Evolutionary conservation across 2,329 filamentous ascomycete genomes (phyloP).

Genomic region (Ceratocystis eucalypticola): DNA sequence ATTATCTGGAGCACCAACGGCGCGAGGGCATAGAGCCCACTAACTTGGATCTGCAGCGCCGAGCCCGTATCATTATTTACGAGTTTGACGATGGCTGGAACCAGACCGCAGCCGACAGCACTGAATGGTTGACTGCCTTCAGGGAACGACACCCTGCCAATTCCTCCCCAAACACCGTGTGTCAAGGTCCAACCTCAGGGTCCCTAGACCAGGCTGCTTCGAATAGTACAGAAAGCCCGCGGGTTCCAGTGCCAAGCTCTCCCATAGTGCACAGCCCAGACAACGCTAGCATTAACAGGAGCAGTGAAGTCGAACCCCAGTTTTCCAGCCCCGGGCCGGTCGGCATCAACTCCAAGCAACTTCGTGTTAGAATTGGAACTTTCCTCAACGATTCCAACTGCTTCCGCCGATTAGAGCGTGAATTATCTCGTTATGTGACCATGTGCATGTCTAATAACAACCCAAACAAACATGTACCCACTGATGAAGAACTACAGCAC

Average conservation of each 20-base stretch:
- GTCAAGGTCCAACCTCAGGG: background rate
- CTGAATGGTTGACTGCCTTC: constrained; percentile 41
- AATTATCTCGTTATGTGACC: constrained; percentile 40
- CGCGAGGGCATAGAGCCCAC: constrained; percentile 35
- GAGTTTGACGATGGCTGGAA: constrained; percentile 51
- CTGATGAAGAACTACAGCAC: constrained; percentile 49
- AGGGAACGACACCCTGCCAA: constrained; percentile 31
- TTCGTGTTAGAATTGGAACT: constrained; percentile 21
- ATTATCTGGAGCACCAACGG: constrained; percentile 36
- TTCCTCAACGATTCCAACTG: constrained; percentile 49
- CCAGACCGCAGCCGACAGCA: constrained; percentile 46
- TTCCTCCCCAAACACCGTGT: background rate
- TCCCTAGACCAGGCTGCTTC: background rate
- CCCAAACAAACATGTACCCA: constrained; percentile 44
- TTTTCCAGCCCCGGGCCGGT: background rate
- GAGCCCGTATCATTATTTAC: constrained; percentile 49
- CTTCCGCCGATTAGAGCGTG: constrained; percentile 41
- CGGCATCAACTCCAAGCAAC: background rate
- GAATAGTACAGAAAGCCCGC: background rate
- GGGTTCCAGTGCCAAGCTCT: background rate
- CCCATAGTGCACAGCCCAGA: background rate
- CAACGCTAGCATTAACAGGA: background rate
- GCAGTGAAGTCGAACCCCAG: background rate
- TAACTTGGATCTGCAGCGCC: constrained; percentile 41
- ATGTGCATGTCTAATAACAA: constrained; percentile 46